These are phyloP conservation scores for Fusarium foetens DNA, from an alignment of 2,329 filamentous ascomycete species.

Conservation along the genomic window DNA sequence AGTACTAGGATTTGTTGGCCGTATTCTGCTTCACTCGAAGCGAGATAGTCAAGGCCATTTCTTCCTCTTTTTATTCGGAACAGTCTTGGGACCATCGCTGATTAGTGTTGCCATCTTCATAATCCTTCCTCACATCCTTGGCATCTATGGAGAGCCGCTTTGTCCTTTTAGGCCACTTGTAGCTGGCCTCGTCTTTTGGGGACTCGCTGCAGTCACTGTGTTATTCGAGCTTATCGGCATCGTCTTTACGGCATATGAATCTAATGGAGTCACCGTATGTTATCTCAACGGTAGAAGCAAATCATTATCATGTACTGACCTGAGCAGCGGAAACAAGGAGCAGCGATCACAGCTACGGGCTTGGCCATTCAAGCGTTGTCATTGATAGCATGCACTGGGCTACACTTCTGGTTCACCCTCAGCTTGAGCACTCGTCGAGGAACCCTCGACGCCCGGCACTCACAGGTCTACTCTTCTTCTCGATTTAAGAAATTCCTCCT, in stretches of 20 bases:
- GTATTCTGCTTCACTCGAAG: slow-evolving; percentile 53
- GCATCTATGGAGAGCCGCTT: slow-evolving; percentile 58
- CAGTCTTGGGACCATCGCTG: slow-evolving; percentile 58
- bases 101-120: slow-evolving; percentile 57
- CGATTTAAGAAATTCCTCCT: slow-evolving; percentile 57
- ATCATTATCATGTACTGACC: slow-evolving; percentile 6
- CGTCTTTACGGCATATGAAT: slow-evolving; percentile 52
- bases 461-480: slow-evolving; percentile 54
- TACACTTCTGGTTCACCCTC: slow-evolving; percentile 55
- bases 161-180: slow-evolving; percentile 51
- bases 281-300: not conserved
- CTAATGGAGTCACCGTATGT: slow-evolving; percentile 51
- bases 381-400: slow-evolving; percentile 52
- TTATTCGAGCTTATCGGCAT: slow-evolving; percentile 55
- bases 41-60: slow-evolving; percentile 52
- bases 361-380: slow-evolving; percentile 56
- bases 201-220: slow-evolving; percentile 49
- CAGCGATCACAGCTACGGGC: slow-evolving; percentile 56
- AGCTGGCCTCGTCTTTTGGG: slow-evolving; percentile 49
- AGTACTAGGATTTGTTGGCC: slow-evolving; percentile 58
- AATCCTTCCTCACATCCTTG: slow-evolving; percentile 58
- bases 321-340: slow-evolving; percentile 47
- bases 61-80: slow-evolving; percentile 58
- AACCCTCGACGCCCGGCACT: slow-evolving; percentile 52
- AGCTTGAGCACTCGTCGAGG: slow-evolving; percentile 52